Conservation (phyloP, 768 basidiomycete species). For the Suillus occidentalis region DNA sequence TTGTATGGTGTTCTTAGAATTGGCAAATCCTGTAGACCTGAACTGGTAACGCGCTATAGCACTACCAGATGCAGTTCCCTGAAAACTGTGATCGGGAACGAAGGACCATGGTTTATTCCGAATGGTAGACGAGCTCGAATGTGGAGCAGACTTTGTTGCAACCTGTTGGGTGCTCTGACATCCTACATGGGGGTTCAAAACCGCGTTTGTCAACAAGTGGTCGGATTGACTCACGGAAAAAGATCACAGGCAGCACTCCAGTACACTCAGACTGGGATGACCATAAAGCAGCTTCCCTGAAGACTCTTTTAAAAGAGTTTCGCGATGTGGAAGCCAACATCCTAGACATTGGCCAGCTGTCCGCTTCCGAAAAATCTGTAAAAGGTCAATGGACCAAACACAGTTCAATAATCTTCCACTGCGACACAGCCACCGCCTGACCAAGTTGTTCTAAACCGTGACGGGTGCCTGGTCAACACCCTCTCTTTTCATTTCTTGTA, state of each 20-base stretch:
- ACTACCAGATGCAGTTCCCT: slow-evolving; percentile 22
- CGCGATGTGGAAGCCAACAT: slow-evolving; percentile 28
- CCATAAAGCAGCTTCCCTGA: background rate
- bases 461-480: slow-evolving; percentile 6
- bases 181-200: slow-evolving; percentile 2
- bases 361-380: slow-evolving; percentile 10
- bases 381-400: slow-evolving; percentile 11
- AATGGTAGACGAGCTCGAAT: slow-evolving; percentile 1
- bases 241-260: background rate
- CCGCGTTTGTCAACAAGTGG: background rate
- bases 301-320: slow-evolving; percentile 17
- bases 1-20: slow-evolving; percentile 30
- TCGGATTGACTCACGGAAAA: slow-evolving; percentile 4
- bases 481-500: slow-evolving; percentile 16
- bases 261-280: background rate
- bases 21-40: slow-evolving; percentile 23
- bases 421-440: slow-evolving; percentile 25
- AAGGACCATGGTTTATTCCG: slow-evolving; percentile 31
- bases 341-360: background rate
- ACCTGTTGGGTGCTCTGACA: slow-evolving; percentile 8
- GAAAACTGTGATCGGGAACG: slow-evolving; percentile 23
- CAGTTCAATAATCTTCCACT: slow-evolving; percentile 8
- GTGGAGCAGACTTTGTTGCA: background rate
- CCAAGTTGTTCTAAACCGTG: slow-evolving; percentile 8
- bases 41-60: slow-evolving; percentile 33